A percentile compares a stretch with the other conserved stretches of the same genome.
Conservation (phyloP, 306 rosid species). For the Datisca glomerata region DNA sequence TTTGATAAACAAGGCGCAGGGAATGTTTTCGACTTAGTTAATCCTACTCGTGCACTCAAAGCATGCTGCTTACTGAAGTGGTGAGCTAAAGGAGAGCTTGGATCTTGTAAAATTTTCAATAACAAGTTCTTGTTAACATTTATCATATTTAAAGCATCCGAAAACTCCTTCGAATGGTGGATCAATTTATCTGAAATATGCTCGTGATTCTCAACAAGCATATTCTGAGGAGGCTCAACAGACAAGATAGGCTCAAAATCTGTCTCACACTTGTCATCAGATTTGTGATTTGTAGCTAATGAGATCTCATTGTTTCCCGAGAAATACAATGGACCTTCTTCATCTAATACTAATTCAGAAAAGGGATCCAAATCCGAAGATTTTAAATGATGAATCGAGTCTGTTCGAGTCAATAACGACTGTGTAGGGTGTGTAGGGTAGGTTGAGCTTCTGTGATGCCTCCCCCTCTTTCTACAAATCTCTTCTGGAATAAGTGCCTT, state of each 20-base stretch:
- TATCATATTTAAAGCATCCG: slow-evolving; percentile 45
- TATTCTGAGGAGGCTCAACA: no score
- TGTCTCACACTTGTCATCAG: slow-evolving; percentile 12
- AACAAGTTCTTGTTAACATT: slow-evolving; percentile 32
- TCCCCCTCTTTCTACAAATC: slow-evolving; percentile 22
- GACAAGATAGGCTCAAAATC: no score
- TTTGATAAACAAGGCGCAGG: slow-evolving; percentile 17
- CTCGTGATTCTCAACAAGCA: no score
- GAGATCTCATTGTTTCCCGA: slow-evolving; percentile 15
- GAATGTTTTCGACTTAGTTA: slow-evolving; percentile 35
- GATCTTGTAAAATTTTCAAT: slow-evolving; percentile 26
- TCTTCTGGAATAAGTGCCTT: slow-evolving; percentile 40
- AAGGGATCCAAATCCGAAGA: slow-evolving; percentile 21
- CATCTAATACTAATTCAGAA: slow-evolving; percentile 13
- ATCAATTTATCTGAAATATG: slow-evolving; percentile 51
- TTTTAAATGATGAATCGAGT: slow-evolving; percentile 26
- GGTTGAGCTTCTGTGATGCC: slow-evolving; percentile 44
- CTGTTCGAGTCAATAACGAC: slow-evolving; percentile 3
- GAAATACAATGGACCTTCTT: slow-evolving; percentile 16
- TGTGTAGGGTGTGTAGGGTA: slow-evolving; percentile 28
- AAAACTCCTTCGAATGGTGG: slow-evolving; percentile 39
- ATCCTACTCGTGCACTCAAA: slow-evolving; percentile 10
- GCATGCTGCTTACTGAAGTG: slow-evolving; percentile 29
- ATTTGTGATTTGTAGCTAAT: slow-evolving; percentile 3
- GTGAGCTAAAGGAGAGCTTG: slow-evolving; percentile 32